A percentile compares a stretch with the other conserved stretches of the same genome.
Conservation (phyloP, 1,139 yeast species). For the Kluyveromyces sp. region DNA sequence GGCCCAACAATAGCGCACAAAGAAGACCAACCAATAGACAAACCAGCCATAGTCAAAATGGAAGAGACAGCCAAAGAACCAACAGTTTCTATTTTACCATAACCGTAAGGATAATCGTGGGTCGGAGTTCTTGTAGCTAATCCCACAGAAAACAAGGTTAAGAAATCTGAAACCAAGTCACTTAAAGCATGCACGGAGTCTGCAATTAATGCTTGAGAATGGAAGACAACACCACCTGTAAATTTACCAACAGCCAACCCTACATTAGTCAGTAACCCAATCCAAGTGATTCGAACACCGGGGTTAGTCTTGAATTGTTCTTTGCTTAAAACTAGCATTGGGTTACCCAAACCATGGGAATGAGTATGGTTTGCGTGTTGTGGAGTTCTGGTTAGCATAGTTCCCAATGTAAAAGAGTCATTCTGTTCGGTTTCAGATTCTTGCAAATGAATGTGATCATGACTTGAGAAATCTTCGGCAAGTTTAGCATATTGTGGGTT, state of each 20-base stretch:
- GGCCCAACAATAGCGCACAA: conserved; percentile 63
- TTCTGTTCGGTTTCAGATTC: conserved; percentile 35
- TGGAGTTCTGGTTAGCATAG: conserved; percentile 11
- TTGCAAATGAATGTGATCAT: conserved; percentile 34
- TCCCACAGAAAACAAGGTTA: conserved; percentile 84
- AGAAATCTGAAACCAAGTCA: conserved; percentile 80
- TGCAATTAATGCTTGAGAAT: conserved; percentile 88
- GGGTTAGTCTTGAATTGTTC: conserved; percentile 52
- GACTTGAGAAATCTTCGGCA: conserved; percentile 21
- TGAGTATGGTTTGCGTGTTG: conserved; percentile 30
- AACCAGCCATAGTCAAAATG: conserved; percentile 76
- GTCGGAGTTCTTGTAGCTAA: conserved; percentile 64
- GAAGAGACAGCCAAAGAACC: conserved; percentile 87
- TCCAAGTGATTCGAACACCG: conserved; percentile 88
- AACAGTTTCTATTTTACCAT: conserved; percentile 85
- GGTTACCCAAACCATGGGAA: conserved; percentile 31
- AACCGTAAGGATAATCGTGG: conserved; percentile 70
- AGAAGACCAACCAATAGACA: conserved; percentile 87
- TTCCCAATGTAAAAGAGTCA: conserved; percentile 30
- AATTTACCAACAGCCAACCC: conserved; percentile 84
- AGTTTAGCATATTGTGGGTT: conserved; percentile 13
- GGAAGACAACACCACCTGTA: conserved; percentile 82
- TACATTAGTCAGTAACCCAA: conserved; percentile 76
- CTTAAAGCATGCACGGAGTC: conserved; percentile 91
- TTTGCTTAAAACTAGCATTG: conserved; percentile 32